These are phyloP conservation scores for Pseudogymnoascus sp. DNA, from an alignment of 2,329 filamentous ascomycete species.

Conservation along the genomic window DNA sequence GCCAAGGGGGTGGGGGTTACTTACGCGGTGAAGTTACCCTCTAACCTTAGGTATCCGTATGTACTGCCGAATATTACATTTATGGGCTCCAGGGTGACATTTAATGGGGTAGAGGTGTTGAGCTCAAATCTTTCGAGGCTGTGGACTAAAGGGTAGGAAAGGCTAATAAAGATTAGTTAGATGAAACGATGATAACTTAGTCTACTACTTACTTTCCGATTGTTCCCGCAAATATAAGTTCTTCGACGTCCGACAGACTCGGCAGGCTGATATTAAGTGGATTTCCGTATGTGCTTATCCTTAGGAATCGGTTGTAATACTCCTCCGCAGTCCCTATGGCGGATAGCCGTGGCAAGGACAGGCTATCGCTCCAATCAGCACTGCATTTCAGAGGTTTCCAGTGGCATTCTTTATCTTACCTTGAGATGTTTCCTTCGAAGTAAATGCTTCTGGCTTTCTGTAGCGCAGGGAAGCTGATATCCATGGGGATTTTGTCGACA, in stretches of 20 bases:
- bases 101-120: background rate
- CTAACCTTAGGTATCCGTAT: background rate
- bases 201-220: background rate
- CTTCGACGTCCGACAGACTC: slow-evolving; percentile 11
- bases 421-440: background rate
- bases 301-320: background rate
- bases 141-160: background rate
- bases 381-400: background rate
- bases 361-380: background rate
- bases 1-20: background rate
- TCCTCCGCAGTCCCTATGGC: background rate
- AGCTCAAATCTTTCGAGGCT: background rate
- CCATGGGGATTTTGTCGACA: background rate
- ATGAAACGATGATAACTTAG: background rate
- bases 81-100: background rate
- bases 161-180: background rate
- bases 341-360: background rate
- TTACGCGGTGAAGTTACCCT: background rate
- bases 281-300: background rate
- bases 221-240: background rate
- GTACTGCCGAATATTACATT: background rate
- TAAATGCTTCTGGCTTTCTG: background rate
- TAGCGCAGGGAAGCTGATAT: background rate
- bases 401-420: background rate
- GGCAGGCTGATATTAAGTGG: background rate